Conservation (phyloP, 768 basidiomycete genomes). For the Phaeotremella fagi region DNA sequence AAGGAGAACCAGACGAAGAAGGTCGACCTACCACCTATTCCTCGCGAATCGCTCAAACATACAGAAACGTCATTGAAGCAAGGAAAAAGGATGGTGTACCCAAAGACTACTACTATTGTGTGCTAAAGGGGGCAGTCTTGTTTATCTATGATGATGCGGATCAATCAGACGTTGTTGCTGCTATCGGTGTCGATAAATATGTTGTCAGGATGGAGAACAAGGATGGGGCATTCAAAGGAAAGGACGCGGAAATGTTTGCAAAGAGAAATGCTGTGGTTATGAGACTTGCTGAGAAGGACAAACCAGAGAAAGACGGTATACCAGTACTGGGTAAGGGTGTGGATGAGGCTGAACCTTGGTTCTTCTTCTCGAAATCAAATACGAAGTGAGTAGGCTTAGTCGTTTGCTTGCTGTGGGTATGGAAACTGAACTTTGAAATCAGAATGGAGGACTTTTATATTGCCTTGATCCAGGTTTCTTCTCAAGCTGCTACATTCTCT, state of each 20-base stretch:
- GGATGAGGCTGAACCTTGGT: constrained; percentile 66
- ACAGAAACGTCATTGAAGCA: constrained; percentile 28
- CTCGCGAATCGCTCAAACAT: constrained; percentile 28
- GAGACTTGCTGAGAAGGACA: constrained; percentile 11
- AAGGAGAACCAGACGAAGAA: constrained; percentile 7
- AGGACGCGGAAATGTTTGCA: constrained; percentile 74
- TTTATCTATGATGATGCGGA: constrained; percentile 91
- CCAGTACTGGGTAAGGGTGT: constrained; percentile 33
- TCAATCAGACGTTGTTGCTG: constrained; percentile 84
- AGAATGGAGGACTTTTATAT: constrained; percentile 89
- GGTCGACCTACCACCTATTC: constrained; percentile 24
- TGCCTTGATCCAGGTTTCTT: constrained; percentile 57
- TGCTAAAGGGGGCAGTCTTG: constrained; percentile 81
- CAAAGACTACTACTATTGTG: constrained; percentile 89
- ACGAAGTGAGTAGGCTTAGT: constrained; percentile 52
- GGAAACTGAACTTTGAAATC: neutral
- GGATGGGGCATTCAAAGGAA: constrained; percentile 48
- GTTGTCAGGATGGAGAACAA: constrained; percentile 62
- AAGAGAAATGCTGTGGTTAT: constrained; percentile 74
- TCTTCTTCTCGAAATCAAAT: constrained; percentile 82
- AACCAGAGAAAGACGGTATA: constrained; percentile 25
- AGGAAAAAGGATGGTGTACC: constrained; percentile 53
- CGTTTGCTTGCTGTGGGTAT: neutral
- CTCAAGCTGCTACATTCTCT: constrained; percentile 47
- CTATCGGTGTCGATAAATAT: constrained; percentile 76